Evolutionary conservation across 129 eudicot species (phyloP), one percentile per base, ranked within the genome.

Genomic region (Arctium minus): DNA sequence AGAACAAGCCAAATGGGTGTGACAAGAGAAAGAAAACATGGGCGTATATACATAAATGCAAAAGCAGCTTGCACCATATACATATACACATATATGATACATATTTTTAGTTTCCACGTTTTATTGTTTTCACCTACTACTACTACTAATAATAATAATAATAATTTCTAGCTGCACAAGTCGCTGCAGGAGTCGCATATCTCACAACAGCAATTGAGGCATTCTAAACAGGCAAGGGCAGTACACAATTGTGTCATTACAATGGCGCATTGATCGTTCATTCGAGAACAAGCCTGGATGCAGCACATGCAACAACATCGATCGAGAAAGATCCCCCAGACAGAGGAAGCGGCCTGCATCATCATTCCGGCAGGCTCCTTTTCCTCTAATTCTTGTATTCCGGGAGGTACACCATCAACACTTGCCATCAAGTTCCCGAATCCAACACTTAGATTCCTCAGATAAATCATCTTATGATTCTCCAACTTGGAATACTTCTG

Each of bases 181-280:
- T 90, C 80, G 40, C 83, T 76, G 81, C 92, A 88, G 7, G 81
- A 72, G 30, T 75, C 89, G 76, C 95, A 96, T 38, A 96, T 56
- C 11, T 96, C 97, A 80, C 84, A 89, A 42, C 98, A 96, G 32
- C 94, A 85, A 18, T 87, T 80, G 35, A 96, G 85, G 80, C 94
- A 96, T 85, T 83, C 92, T 56, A 86, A 96, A 85, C 98, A 96
- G 8, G 99, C 90, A 75, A 96, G 96, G 10, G 93, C 98, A 0
- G 93, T 62, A 46, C 98, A 92, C 38, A 92, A 79, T 79, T 96
- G 99, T 2, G 99, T 75, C 2, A 87, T 70, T 60, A 78, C 83
- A 82, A 93, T 71, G 13, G 93, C 95, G 44, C 97, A 93, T 64
- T 81, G 90, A 86, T 96, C 96, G 37, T 87, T 96, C 71, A 90